A percentile compares a stretch with the other conserved stretches of the same genome.
phyloP scores from a whole-genome alignment of 352 stramenopile species.

The Globisporangium abappressorium region DNA sequence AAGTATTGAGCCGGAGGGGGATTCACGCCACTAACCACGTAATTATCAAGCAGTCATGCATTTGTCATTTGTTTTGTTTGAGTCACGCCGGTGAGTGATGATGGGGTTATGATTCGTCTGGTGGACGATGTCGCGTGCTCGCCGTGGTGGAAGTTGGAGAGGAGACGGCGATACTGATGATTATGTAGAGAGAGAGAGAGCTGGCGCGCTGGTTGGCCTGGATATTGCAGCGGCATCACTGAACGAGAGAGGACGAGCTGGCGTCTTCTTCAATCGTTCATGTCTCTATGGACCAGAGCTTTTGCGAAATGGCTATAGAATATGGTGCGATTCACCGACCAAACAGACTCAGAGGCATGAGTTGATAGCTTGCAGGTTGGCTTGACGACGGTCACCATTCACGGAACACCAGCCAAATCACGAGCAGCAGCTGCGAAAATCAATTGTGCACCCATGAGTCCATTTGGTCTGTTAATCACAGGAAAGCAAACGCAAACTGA shows the following conservation, averaged over 20 bases:
- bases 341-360: background rate
- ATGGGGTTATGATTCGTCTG: background rate
- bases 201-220: background rate
- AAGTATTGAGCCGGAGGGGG: background rate
- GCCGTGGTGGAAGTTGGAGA: background rate
- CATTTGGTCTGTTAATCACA: background rate
- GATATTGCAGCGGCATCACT: background rate
- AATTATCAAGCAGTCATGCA: constrained; percentile 1
- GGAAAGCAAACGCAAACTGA: background rate
- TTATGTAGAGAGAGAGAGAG: background rate
- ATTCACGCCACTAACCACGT: background rate
- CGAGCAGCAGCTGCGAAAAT: background rate
- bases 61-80: background rate
- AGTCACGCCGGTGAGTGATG: background rate
- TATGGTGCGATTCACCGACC: background rate
- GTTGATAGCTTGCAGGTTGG: background rate
- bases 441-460: background rate
- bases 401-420: background rate
- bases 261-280: background rate
- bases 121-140: background rate
- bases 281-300: too few species aligned
- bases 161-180: background rate
- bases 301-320: too few species aligned
- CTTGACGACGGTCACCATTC: background rate
- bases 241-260: background rate